Base-by-base conservation (phyloP, 2,329 filamentous ascomycete species). In the Fusarium albosuccineum region DNA sequence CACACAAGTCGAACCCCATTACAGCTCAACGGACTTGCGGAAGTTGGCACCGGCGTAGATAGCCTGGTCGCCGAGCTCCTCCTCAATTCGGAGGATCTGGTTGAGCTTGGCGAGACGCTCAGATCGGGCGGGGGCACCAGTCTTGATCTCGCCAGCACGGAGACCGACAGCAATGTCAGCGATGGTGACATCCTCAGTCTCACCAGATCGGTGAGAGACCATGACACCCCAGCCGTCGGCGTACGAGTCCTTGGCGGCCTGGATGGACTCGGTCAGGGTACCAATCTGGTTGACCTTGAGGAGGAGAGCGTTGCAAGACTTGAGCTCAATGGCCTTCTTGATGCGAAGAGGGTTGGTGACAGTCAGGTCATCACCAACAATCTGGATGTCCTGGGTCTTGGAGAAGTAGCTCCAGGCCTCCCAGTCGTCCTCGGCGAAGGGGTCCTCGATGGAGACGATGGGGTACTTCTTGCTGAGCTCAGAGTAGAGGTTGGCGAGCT, bases 201-300 rank as follows among this genome's bases (percentile, higher is more conserved):
- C 96, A 82, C 96, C 96, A 68, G 96, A 99, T 76, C 96, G 92
- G 89, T 99, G 96, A 72, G 96, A 98, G 71, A 99, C 96, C 96
- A 99, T 98, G 86, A 99, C 94, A 81, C 95, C 95, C 96, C 96
- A 99, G 81, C 89, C 90, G 75, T 93, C 95, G 74, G 91, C 92
- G 81, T 96, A 98, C 52, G 95, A 97, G 85, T 98, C 96, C 89
- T 98, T 97, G 82, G 96, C 95, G 58, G 96, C 96, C 87, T 98
- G 94, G 85, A 98, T 97, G 64, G 96, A 97, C 88, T 99, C 96
- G 75, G 93, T 97, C 78, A 99, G 90, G 74, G 96, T 97, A 85
- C 96, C 96, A 77, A 99, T 99, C 89, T 99, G 96, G 92, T 99
- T 99, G 83, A 99, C 94, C 92, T 99, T 99, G 81, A 99, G 93